phyloP scores from a whole-genome alignment of 441 rosid genomes.

The Capsella rubella region DNA sequence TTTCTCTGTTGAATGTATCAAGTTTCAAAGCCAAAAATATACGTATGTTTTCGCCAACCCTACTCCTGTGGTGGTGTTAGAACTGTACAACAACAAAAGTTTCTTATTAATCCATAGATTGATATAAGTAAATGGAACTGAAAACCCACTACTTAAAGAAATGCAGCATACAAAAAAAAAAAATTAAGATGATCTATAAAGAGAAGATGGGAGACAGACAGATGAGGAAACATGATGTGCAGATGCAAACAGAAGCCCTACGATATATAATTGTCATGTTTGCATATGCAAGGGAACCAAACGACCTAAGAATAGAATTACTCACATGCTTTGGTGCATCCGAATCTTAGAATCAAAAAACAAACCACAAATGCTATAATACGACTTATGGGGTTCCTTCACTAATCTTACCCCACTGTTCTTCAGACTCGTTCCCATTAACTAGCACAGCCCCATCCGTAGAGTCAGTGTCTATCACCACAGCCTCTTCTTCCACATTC shows the following conservation, averaged over 20 bases:
- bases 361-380: conserved; percentile 83
- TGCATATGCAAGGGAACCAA: neutral
- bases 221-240: neutral
- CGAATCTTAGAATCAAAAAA: conserved; percentile 24
- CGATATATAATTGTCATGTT: neutral
- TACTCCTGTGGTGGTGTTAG: conserved; percentile 43
- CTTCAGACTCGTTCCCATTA: conserved; percentile 95
- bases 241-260: neutral
- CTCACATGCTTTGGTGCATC: conserved; percentile 4
- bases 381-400: conserved; percentile 90
- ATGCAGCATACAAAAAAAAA: neutral
- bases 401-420: conserved; percentile 99
- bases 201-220: neutral
- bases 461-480: conserved; percentile 92
- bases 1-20: conserved; percentile 23
- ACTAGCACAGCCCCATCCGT: conserved; percentile 93
- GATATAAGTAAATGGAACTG: neutral
- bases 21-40: conserved; percentile 23
- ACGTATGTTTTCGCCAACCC: conserved; percentile 22
- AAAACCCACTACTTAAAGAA: neutral
- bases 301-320: neutral
- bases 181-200: neutral
- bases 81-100: conserved; percentile 30
- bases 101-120: conserved; percentile 9
- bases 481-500: conserved; percentile 87